Evolutionary conservation across 164 flowering plant genomes (phyloP).

Genomic region (Stephania yunnanensis): DNA sequence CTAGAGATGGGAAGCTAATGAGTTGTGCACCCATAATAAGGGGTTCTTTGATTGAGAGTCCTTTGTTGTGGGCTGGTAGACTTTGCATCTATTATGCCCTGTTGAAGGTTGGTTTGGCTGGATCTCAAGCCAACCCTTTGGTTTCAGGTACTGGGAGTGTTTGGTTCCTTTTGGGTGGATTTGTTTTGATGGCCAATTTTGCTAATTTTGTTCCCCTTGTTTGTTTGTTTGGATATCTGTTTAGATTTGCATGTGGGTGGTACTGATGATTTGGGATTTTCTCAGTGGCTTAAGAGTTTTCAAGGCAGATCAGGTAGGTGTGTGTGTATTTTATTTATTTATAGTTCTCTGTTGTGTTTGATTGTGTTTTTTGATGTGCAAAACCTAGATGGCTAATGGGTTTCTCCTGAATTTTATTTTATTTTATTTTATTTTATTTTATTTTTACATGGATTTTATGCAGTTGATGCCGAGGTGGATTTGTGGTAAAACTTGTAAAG

Average conservation of each 20-base stretch:
- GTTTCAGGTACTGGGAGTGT: constrained; percentile 39
- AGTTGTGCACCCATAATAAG: neutral
- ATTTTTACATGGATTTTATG: no score
- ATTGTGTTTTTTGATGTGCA: neutral
- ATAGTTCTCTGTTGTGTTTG: neutral
- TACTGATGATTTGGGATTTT: constrained; percentile 64
- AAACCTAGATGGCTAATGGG: neutral
- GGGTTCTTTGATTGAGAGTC: constrained; percentile 68
- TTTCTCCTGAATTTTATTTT: neutral
- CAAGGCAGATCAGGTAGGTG: constrained; percentile 71
- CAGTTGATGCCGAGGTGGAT: no score
- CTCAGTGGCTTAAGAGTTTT: constrained; percentile 63
- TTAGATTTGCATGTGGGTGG: constrained; percentile 37
- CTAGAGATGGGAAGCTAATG: constrained; percentile 6
- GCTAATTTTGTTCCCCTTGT: constrained; percentile 2
- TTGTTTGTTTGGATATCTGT: neutral
- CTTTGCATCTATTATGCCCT: constrained; percentile 78
- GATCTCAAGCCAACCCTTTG: constrained; percentile 68
- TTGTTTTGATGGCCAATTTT: constrained; percentile 9
- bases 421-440: no score
- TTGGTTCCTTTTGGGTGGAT: neutral
- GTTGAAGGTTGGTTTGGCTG: constrained; percentile 83
- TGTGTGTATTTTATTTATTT: neutral
- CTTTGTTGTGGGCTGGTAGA: constrained; percentile 83
- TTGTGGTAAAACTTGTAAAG: no score